phyloP scores from a whole-genome alignment of 352 stramenopile genomes.

The Pythium graminicola region DNA sequence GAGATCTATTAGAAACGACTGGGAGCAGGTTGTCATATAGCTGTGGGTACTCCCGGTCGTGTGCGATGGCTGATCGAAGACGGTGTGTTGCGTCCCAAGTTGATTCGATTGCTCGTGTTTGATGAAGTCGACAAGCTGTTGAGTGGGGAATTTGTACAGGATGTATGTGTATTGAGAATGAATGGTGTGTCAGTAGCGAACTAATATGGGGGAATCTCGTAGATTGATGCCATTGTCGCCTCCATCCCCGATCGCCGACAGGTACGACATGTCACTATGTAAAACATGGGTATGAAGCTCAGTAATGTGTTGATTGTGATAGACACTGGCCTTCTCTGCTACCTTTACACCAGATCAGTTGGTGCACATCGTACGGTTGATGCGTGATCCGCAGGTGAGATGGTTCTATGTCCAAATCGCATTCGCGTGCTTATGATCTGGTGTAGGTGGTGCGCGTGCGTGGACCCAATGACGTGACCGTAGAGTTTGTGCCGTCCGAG shows the following conservation, averaged over 20 bases:
- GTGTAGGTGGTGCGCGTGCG: conserved; percentile 61
- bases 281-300: background rate
- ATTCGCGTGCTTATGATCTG: too few relatives aligned
- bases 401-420: background rate
- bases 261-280: conserved; percentile 29
- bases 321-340: conserved; percentile 74
- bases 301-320: background rate
- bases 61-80: conserved; percentile 66
- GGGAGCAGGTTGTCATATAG: conserved; percentile 45
- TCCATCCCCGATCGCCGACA: conserved; percentile 54
- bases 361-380: conserved; percentile 35
- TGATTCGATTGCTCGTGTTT: conserved; percentile 59
- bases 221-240: conserved; percentile 57
- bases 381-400: conserved; percentile 55
- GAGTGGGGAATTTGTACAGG: conserved; percentile 49
- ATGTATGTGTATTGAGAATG: conserved; percentile 26
- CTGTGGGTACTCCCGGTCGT: conserved; percentile 64
- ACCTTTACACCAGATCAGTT: conserved; percentile 73
- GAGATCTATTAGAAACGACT: conserved; percentile 24
- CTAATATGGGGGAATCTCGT: background rate
- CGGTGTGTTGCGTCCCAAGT: conserved; percentile 34
- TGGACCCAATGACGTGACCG: conserved; percentile 46
- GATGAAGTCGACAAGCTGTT: conserved; percentile 84
- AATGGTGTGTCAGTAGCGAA: background rate
- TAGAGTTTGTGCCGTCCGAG: conserved; percentile 51